Evolutionary conservation across 306 rosid genomes (phyloP), one percentile per base, ranked within the genome.

Genomic region (Benincasa hispida): DNA sequence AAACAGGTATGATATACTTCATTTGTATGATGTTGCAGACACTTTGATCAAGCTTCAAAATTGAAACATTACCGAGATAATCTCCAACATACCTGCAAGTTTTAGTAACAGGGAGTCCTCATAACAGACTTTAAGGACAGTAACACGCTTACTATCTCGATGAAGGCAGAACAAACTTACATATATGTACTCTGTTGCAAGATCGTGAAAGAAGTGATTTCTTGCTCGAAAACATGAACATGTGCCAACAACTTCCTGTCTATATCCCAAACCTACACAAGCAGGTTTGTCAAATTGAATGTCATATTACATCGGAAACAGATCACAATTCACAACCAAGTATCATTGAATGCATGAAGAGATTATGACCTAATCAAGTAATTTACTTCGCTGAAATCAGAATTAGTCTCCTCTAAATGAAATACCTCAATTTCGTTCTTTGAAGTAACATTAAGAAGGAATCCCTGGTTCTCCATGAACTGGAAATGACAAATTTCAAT

Each of bases 221-320:
- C 94, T 82, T 84, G 85, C 70, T 83, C 79, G 63, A 67, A 82
- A 79, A 73, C 39, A 76, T 83, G 86, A 76, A 83, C 86, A 76
- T 87, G 80, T 82, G 79, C 81, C 77, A 85, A 72, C 37, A 72
- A 56, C 82, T 89, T 91, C 81, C 83, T 82, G 63, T 86, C 91
- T 48, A 91, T 81, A 89, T 90, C 92, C 96, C 98, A 93, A 81
- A 93, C 92, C 98, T 93, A 82, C 41, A 45, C 37, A 48, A 48
- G 10, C 37, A 72, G 76, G 59, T 17, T 13, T 48, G 35, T 72
- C 37, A 25, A 70, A 24, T 21, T 24, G 45, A 42, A 42, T 47
- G 58, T 3, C 22, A 47, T 24, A 68, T 22, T 68, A 45, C 3
- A 42, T 11, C 3, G 10, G 37, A 68, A 6, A 68, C 56, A 15